Evolutionary conservation across 2,329 filamentous ascomycete species (phyloP), one percentile per base, ranked within the genome.

Genomic region (Dactylellina sp.): DNA sequence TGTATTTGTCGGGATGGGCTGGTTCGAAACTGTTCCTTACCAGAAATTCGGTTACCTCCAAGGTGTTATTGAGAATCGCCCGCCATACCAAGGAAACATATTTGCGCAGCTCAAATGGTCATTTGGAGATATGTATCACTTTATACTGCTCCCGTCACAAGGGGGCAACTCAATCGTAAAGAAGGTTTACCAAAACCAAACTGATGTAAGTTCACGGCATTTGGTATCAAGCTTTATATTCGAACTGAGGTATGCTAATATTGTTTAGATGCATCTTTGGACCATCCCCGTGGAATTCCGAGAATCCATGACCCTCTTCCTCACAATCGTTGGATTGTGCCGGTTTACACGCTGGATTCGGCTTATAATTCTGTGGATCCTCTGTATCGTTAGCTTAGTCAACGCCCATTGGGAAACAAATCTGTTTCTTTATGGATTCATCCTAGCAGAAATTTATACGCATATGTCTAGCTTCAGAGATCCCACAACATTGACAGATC

Each of bases 251-350:
- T 62, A 82, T 44, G 77, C 77, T 20, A 7, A 55, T 55, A 22
- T 14, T 55, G 20, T 16, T 55, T 42, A 71, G 66, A 39, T 40
- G 6, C 83, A 84, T 56, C 79, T 85, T 16, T 85, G 83, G 84
- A 84, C 84, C 1, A 84, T 85, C 18, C 83, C 84, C 0, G 81
- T 84, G 66, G 83, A 85, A 65, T 82, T 84, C 57, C 81, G 80
- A 28, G 81, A 84, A 77, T 84, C 83, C 4, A 81, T 84, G 80
- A 76, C 83, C 20, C 76, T 84, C 3, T 84, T 84, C 64, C 71
- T 82, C 18, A 76, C 82, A 22, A 68, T 84, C 11, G 78, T 81
- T 39, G 75, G 75, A 11, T 75, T 83, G 1, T 80, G 81, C n/a
- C 78, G 81, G 12, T 75, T 83, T 32, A 78, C 79, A 50, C 74